A percentile compares a stretch with the other conserved stretches of the same genome.
Evolutionary conservation across 768 basidiomycete species (phyloP).

Genomic region (Boletus rex-veris): DNA sequence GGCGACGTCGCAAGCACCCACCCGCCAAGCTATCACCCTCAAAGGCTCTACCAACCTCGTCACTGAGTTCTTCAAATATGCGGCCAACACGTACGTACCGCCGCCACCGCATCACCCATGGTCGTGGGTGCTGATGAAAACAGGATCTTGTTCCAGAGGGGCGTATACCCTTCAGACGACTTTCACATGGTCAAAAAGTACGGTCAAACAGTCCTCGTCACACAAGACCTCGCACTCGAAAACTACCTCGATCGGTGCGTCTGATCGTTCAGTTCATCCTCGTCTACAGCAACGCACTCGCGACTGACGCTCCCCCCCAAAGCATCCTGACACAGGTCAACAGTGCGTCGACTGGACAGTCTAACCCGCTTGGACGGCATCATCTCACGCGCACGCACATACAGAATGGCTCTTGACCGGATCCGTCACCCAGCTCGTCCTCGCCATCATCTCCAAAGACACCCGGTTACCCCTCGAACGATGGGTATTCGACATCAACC

Average conservation of each 20-base stretch:
- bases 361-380: not conserved
- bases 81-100: slow-evolving; percentile 84
- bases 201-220: slow-evolving; percentile 91
- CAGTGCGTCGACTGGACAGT: slow-evolving; percentile 42
- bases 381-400: not conserved
- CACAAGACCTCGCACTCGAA: slow-evolving; percentile 89
- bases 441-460: slow-evolving; percentile 95
- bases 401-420: slow-evolving; percentile 93
- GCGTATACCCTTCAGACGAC: slow-evolving; percentile 57
- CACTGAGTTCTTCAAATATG: slow-evolving; percentile 99
- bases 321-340: slow-evolving; percentile 92
- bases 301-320: not conserved
- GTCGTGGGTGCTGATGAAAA: too few species aligned
- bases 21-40: slow-evolving; percentile 82
- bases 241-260: slow-evolving; percentile 82
- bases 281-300: not conserved
- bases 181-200: slow-evolving; percentile 99
- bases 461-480: slow-evolving; percentile 88
- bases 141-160: slow-evolving; percentile 94
- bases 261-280: too few species aligned
- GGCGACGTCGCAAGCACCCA: slow-evolving; percentile 45
- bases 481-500: slow-evolving; percentile 96
- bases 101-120: not conserved
- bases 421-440: slow-evolving; percentile 88
- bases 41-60: slow-evolving; percentile 93